These are phyloP conservation scores for Vicia faba DNA, from an alignment of 306 rosid species.

Conservation along the genomic window DNA sequence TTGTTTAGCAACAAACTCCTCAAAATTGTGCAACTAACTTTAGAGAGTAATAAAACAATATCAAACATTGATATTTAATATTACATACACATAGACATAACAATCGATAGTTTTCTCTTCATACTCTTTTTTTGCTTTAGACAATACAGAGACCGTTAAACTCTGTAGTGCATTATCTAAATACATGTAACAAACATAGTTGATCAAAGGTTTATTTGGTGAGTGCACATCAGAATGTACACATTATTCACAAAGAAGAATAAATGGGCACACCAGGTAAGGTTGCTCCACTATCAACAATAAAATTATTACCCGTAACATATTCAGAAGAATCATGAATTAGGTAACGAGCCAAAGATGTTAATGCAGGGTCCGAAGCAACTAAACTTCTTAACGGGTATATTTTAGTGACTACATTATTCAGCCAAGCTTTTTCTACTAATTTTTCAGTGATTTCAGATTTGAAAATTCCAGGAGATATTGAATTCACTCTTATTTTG, in stretches of 20 bases:
- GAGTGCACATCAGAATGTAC: slow-evolving; percentile 7
- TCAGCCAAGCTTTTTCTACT: slow-evolving; percentile 68
- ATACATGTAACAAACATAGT: neutral
- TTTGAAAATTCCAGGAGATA: slow-evolving; percentile 79
- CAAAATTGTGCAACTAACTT: too few species aligned
- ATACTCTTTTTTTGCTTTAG: too few species aligned
- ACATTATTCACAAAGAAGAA: slow-evolving; percentile 61
- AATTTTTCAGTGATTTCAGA: slow-evolving; percentile 77
- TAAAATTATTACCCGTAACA: slow-evolving; percentile 69
- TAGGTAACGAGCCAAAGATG: slow-evolving; percentile 75
- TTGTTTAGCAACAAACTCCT: neutral
- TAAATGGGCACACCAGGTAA: slow-evolving; percentile 75
- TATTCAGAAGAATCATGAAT: slow-evolving; percentile 73
- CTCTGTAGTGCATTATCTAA: neutral
- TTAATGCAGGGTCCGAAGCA: slow-evolving; percentile 76
- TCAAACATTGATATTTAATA: neutral
- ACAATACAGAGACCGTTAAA: neutral
- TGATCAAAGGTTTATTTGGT: neutral
- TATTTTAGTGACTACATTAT: slow-evolving; percentile 56
- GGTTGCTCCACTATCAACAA: slow-evolving; percentile 68
- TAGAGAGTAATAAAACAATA: too few species aligned
- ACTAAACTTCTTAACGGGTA: slow-evolving; percentile 58
- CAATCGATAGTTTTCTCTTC: neutral
- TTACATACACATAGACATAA: neutral
- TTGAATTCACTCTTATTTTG: slow-evolving; percentile 74